Evolutionary conservation across 768 basidiomycete species (phyloP).

Genomic region (Fomitopsis serialis): DNA sequence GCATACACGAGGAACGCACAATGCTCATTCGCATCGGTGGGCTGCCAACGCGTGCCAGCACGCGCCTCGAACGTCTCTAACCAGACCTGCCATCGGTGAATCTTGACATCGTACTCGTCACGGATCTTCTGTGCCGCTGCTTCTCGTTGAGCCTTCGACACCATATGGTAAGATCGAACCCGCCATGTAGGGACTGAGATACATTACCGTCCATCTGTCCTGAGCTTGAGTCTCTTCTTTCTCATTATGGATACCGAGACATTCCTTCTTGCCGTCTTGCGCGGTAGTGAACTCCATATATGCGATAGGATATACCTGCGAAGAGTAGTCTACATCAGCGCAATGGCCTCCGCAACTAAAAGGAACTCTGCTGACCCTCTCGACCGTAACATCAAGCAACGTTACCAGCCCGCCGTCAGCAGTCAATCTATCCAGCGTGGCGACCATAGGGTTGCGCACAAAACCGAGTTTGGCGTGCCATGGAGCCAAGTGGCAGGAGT

Average conservation of each 20-base stretch:
- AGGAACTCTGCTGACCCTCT: conserved; percentile 40
- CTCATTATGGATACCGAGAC: conserved; percentile 62
- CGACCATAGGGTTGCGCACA: conserved; percentile 55
- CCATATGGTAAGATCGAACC: not conserved
- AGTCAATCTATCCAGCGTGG: conserved; percentile 74
- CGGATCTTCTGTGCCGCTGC: conserved; percentile 53
- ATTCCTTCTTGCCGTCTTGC: conserved; percentile 42
- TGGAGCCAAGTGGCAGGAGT: conserved; percentile 78
- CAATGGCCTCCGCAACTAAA: not conserved
- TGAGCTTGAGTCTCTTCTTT: conserved; percentile 59
- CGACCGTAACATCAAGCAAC: conserved; percentile 68
- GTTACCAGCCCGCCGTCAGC: conserved; percentile 77
- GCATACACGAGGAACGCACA: not conserved
- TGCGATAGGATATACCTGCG: conserved; percentile 66
- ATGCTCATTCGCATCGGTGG: conserved; percentile 15
- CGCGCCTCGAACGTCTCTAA: conserved; percentile 59
- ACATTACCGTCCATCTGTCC: conserved; percentile 66
- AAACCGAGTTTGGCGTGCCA: conserved; percentile 93
- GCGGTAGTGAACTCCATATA: conserved; percentile 62
- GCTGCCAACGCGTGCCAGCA: conserved; percentile 30
- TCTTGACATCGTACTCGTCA: conserved; percentile 50
- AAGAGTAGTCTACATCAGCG: too few relatives aligned
- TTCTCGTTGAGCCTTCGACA: conserved; percentile 49
- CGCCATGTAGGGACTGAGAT: not conserved
- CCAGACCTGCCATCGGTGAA: conserved; percentile 49